Evolutionary conservation across 2,329 filamentous ascomycete species (phyloP).

Genomic region (Colletotrichum destructivum): DNA sequence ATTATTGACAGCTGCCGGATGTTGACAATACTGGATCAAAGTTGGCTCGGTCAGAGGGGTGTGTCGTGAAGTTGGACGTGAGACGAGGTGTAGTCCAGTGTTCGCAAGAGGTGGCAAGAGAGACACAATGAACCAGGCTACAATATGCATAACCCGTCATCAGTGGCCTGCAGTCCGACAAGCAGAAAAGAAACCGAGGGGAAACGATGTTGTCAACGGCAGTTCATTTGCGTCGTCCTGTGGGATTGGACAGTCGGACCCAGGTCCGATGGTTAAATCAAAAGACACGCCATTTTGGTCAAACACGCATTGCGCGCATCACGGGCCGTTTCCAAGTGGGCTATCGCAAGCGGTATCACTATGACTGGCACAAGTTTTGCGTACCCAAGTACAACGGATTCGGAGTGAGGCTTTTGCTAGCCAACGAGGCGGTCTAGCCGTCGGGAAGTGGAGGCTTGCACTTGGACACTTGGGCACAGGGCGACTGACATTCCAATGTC

Average conservation of each 20-base stretch:
- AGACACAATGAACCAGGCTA: constrained; percentile 7
- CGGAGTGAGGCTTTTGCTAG: neutral
- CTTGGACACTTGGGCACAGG: neutral
- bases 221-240: constrained; percentile 12
- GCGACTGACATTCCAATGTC: constrained; percentile 14
- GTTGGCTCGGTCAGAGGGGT: constrained; percentile 9
- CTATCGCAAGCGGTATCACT: constrained; percentile 3
- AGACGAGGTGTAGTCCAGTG: neutral
- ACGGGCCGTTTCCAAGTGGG: neutral
- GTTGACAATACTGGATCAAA: constrained; percentile 5
- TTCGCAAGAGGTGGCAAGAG: constrained; percentile 2
- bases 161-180: constrained; percentile 20
- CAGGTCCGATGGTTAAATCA: constrained; percentile 9
- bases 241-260: constrained; percentile 28
- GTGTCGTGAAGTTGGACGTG: constrained; percentile 25
- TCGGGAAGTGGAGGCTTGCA: constrained; percentile 19
- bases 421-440: constrained; percentile 2
- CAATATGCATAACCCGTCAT: constrained; percentile 7
- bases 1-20: constrained; percentile 12
- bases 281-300: constrained; percentile 16
- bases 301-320: neutral
- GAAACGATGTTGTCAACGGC: constrained; percentile 19
- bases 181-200: neutral
- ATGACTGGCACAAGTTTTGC: neutral
- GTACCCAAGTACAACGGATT: constrained; percentile 1